Conservation (phyloP, 371 early-diverging fungal species). For the Mortierella sp. region DNA sequence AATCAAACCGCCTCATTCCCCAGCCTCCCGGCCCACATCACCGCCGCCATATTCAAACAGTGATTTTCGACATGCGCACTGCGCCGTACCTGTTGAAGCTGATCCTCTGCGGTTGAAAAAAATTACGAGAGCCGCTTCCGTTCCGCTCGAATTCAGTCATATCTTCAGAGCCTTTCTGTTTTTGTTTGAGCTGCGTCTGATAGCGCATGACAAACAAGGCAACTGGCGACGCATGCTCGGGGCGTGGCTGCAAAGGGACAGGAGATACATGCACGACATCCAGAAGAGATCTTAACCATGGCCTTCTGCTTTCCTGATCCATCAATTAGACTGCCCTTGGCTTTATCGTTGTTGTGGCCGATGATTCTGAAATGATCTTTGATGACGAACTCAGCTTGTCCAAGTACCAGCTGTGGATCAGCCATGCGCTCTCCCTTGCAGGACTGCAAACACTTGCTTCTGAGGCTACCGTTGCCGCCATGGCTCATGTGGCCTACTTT, state of each 20-base stretch:
- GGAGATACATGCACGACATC: neutral
- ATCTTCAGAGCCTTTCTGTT: conserved; percentile 12
- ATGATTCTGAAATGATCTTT: conserved; percentile 57
- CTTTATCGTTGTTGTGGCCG: conserved; percentile 53
- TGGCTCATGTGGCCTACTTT: conserved; percentile 50
- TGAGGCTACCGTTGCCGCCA: conserved; percentile 21
- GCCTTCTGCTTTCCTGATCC: neutral
- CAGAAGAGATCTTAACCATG: neutral
- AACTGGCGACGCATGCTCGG: neutral
- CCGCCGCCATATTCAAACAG: no score
- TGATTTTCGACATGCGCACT: neutral
- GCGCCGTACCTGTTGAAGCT: conserved; percentile 8
- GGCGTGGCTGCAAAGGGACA: no score
- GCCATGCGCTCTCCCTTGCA: conserved; percentile 9
- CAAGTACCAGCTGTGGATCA: conserved; percentile 55
- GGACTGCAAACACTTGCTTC: conserved; percentile 31
- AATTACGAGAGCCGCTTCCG: conserved; percentile 17
- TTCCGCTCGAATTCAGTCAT: conserved; percentile 17
- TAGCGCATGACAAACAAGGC: neutral
- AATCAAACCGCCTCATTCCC: no score
- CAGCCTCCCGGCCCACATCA: no score
- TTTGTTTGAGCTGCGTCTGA: neutral
- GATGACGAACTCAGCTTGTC: conserved; percentile 57
- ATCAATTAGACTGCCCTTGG: conserved; percentile 52
- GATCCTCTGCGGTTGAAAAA: conserved; percentile 12